Evolutionary conservation across 192 early-diverging fungal species (phyloP), one percentile per base, ranked within the genome.

Genomic region (Cladochytrium replicatum): DNA sequence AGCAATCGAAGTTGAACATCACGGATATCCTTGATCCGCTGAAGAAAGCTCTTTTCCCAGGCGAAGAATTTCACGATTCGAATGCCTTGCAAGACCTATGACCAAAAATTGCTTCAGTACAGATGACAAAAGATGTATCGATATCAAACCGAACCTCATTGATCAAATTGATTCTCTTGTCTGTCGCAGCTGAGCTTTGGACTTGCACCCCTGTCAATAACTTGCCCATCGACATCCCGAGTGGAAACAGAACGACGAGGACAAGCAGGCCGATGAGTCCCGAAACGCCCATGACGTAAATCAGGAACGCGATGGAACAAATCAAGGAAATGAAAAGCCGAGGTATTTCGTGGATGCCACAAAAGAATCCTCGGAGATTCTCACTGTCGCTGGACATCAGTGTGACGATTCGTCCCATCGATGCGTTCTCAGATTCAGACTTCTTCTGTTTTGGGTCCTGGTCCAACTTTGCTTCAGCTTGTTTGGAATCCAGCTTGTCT

Each of bases 161-260:
- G 51, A 81, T 72, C 1, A 81, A 51, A 21, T 71, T 70, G n/a
- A 78, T 62, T 17, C 85, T 65, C 24, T 54, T 66, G 49, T 88
- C 85, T 8, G 69, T 72, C n/a, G n/a, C n/a, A n/a, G n/a, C n/a
- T n/a, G n/a, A n/a, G n/a, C n/a, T n/a, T n/a, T n/a, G n/a, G n/a
- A n/a, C n/a, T n/a, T n/a, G n/a, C n/a, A n/a, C n/a, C n/a, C n/a
- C n/a, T n/a, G n/a, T n/a, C n/a, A n/a, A n/a, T n/a, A n/a, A n/a
- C n/a, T n/a, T n/a, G n/a, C n/a, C n/a, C n/a, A n/a, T n/a, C n/a
- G n/a, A n/a, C n/a, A n/a, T n/a, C n/a, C n/a, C n/a, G n/a, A n/a
- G n/a, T n/a, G n/a, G n/a, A n/a, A n/a, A n/a, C n/a, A n/a, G n/a
- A n/a, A n/a, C n/a, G n/a, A n/a, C n/a, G n/a, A n/a, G n/a, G n/a